These are phyloP conservation scores for Clathrus columnatus DNA, from an alignment of 768 basidiomycete genomes.

Conservation along the genomic window DNA sequence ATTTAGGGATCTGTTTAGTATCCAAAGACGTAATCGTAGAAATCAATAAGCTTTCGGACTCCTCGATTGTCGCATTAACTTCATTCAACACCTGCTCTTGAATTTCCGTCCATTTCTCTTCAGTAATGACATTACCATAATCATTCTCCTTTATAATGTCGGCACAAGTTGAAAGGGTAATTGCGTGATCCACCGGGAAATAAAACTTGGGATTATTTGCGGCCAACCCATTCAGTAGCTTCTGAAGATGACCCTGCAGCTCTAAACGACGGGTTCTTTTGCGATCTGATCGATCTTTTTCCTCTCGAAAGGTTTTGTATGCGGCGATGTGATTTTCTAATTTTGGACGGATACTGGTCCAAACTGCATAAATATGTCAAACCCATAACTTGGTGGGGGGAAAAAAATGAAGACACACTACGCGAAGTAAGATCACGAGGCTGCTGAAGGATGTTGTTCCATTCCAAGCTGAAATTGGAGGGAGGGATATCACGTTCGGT, in stretches of 20 bases:
- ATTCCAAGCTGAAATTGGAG: not conserved
- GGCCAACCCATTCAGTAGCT: not conserved
- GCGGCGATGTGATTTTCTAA: not conserved
- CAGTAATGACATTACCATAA: not conserved
- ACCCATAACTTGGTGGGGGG: not conserved
- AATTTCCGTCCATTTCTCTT: not conserved
- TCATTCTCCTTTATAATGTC: not conserved
- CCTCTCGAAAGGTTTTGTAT: not conserved
- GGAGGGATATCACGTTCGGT: not conserved
- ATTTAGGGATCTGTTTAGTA: not conserved
- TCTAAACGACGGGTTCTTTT: not conserved
- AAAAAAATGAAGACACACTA: constrained; percentile 1
- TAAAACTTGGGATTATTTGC: not conserved
- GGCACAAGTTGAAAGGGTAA: not conserved
- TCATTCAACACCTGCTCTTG: constrained; percentile 3
- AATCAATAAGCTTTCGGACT: not conserved
- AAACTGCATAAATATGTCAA: not conserved
- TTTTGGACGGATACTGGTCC: not conserved
- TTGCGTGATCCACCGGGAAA: not conserved
- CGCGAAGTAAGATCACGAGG: constrained; percentile 7
- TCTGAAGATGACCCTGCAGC: not conserved
- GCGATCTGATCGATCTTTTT: not conserved
- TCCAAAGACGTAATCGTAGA: not conserved
- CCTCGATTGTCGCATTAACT: not conserved
- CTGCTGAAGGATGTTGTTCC: constrained; percentile 1